Percentiles rank a stretch among this genome's conserved stretches.
phyloP scores from a whole-genome alignment of 2,329 filamentous ascomycete species.

The Aspergillus phoenicis region DNA sequence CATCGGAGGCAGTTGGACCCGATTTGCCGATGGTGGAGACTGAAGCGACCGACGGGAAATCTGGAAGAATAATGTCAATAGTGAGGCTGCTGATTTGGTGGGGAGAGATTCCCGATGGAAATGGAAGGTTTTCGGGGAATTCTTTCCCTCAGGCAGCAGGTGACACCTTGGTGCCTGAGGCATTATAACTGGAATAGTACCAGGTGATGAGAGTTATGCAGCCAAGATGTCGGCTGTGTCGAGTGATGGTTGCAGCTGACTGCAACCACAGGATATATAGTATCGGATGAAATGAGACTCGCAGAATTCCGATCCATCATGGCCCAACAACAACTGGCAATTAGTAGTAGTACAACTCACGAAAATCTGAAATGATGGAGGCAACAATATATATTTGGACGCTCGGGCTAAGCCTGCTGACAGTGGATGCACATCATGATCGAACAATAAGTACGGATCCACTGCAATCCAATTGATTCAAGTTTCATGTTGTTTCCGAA shows the following conservation, averaged over 20 bases:
- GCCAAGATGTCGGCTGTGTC: not conserved
- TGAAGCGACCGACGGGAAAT: too few species aligned
- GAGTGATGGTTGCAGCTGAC: not conserved
- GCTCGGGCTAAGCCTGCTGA: not conserved
- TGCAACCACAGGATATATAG: not conserved
- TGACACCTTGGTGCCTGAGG: not conserved
- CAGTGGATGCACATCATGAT: not conserved
- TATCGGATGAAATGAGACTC: not conserved
- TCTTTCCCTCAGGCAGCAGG: not conserved
- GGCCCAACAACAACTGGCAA: not conserved
- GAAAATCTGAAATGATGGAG: not conserved
- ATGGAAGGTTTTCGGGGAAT: too few species aligned
- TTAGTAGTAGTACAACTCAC: too few species aligned
- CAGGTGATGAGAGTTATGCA: constrained; percentile 2
- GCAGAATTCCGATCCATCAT: not conserved
- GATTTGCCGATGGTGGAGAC: not conserved
- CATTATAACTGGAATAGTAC: not conserved
- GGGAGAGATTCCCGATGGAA: too few species aligned
- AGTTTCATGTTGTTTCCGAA: too few species aligned
- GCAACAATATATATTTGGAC: not conserved
- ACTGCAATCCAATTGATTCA: too few species aligned
- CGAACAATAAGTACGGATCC: not conserved
- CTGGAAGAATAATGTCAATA: too few species aligned
- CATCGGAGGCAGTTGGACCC: not conserved
- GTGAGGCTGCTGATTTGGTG: too few species aligned